Percentiles rank a stretch among this genome's conserved stretches.
phyloP scores from a whole-genome alignment of 352 stramenopile species.

The Pythium guiyangense region DNA sequence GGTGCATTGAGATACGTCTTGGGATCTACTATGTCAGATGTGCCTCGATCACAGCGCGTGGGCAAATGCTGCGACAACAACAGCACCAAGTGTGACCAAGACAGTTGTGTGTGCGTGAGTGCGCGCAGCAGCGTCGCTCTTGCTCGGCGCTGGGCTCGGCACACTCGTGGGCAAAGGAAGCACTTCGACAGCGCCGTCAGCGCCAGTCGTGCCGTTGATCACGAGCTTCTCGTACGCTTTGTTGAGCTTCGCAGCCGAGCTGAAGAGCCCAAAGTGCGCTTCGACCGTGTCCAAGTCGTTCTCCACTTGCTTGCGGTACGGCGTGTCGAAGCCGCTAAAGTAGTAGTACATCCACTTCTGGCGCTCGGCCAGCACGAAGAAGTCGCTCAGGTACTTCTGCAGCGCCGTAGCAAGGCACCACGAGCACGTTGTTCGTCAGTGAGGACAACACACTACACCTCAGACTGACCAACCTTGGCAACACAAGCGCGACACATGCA shows the following conservation, averaged over 20 bases:
- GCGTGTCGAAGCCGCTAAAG: conserved; percentile 27
- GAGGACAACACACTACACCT: background rate
- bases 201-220: conserved; percentile 14
- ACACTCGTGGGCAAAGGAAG: conserved; percentile 1
- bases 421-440: background rate
- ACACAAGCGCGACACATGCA: too few relatives aligned
- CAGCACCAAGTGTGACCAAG: background rate
- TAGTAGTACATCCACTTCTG: conserved; percentile 30
- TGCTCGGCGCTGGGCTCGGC: background rate
- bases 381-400: conserved; percentile 55
- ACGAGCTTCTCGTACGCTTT: conserved; percentile 13
- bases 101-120: background rate
- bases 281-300: conserved; percentile 39
- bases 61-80: background rate
- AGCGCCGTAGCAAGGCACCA: background rate
- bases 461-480: too few relatives aligned
- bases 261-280: conserved; percentile 66
- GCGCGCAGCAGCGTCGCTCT: background rate
- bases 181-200: conserved; percentile 6
- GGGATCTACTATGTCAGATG: too few relatives aligned
- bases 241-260: conserved; percentile 13
- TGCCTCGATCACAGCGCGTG: background rate
- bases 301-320: conserved; percentile 17
- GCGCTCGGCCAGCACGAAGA: conserved; percentile 43
- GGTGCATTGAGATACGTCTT: too few relatives aligned